Evolutionary conservation across 768 basidiomycete species (phyloP).

Genomic region (Psilocybe sp.): DNA sequence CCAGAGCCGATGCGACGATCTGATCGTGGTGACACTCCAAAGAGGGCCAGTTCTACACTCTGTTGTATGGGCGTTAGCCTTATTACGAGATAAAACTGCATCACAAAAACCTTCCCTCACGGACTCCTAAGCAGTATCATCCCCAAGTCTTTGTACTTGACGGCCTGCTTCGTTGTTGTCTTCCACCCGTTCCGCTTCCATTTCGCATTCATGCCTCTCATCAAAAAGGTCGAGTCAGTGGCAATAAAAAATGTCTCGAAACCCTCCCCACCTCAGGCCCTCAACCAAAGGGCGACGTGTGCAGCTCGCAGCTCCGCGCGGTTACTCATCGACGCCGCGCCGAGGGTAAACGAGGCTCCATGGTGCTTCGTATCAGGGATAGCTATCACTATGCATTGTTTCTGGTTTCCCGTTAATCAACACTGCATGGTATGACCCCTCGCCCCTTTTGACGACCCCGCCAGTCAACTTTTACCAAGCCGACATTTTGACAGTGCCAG

Average conservation of each 20-base stretch:
- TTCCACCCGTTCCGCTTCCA: constrained; percentile 7
- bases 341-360: too few relatives aligned
- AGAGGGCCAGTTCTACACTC: too few relatives aligned
- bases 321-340: constrained; percentile 1
- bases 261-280: constrained; percentile 5
- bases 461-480: too few relatives aligned
- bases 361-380: too few relatives aligned
- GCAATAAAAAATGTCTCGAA: constrained; percentile 8
- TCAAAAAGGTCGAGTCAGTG: constrained; percentile 10
- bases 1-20: too few relatives aligned
- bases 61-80: too few relatives aligned
- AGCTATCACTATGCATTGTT: too few relatives aligned
- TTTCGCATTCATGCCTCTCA: constrained; percentile 1
- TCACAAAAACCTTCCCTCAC: background rate
- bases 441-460: too few relatives aligned
- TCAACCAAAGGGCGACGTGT: background rate
- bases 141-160: constrained; percentile 9
- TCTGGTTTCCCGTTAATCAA: too few relatives aligned
- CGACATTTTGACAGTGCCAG: too few relatives aligned
- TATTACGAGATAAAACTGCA: constrained; percentile 4
- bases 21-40: too few relatives aligned
- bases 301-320: constrained; percentile 11
- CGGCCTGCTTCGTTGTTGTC: background rate
- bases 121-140: background rate
- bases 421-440: too few relatives aligned